Evolutionary conservation across 768 basidiomycete genomes (phyloP).

Genomic region (Pulveroboletus sp.): DNA sequence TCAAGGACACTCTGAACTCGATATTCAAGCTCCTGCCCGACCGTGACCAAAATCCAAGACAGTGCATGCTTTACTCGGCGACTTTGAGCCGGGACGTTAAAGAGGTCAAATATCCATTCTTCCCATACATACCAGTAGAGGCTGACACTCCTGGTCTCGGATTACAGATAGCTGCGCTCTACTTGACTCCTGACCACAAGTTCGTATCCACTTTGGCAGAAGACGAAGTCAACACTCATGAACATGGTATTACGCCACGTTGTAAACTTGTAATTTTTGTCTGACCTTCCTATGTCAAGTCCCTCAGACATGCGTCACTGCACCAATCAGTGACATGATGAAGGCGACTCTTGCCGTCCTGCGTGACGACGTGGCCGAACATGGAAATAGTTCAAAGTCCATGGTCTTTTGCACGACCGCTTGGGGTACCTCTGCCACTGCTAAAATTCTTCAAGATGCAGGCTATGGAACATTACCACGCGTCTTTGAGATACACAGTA

Average conservation of each 20-base stretch:
- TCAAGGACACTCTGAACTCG: conserved; percentile 64
- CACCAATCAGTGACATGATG: conserved; percentile 40
- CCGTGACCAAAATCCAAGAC: conserved; percentile 51
- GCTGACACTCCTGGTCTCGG: not conserved
- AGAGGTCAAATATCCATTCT: conserved; percentile 32
- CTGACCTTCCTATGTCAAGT: conserved; percentile 30
- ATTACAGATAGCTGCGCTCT: conserved; percentile 25
- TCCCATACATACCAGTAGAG: not conserved
- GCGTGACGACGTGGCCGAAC: conserved; percentile 31
- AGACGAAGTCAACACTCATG: conserved; percentile 60
- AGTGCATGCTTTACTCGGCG: conserved; percentile 70
- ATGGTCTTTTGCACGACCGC: conserved; percentile 74
- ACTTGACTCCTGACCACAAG: conserved; percentile 26
- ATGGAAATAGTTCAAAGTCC: conserved; percentile 35
- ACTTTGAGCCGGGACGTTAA: conserved; percentile 72
- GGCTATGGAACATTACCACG: conserved; percentile 30
- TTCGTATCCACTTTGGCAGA: conserved; percentile 60
- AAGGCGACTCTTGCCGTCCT: conserved; percentile 41
- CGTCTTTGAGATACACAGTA: conserved; percentile 56
- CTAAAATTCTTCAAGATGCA: conserved; percentile 34
- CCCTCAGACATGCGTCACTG: conserved; percentile 44
- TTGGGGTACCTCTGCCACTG: conserved; percentile 46
- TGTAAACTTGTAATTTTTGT: not conserved
- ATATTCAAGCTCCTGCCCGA: conserved; percentile 47
- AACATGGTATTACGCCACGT: conserved; percentile 42